Conservation (phyloP, 2,329 filamentous ascomycete genomes). For the Fusarium burgessii region DNA sequence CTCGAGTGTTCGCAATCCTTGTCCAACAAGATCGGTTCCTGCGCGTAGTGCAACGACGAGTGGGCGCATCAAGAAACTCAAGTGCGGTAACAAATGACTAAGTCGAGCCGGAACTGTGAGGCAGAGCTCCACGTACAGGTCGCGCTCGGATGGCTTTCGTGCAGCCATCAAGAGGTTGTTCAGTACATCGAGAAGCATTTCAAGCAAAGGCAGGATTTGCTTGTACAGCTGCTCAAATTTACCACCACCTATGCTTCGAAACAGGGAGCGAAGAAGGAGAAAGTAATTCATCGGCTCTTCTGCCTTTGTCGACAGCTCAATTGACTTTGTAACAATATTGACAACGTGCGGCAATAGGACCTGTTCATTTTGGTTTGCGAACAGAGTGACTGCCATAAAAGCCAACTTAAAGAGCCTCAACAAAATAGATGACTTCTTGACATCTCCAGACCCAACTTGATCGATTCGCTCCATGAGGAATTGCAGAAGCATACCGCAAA, state of each 20-base stretch:
- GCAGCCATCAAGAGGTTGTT: constrained; percentile 94
- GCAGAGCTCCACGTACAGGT: constrained; percentile 96
- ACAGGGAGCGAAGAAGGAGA: constrained; percentile 88
- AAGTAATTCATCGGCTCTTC: constrained; percentile 99
- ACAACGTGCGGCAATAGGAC: constrained; percentile 95
- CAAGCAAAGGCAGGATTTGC: constrained; percentile 92
- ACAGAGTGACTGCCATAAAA: constrained; percentile 99
- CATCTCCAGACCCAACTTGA: constrained; percentile 91
- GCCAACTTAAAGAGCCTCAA: constrained; percentile 96
- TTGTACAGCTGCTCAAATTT: constrained; percentile 99
- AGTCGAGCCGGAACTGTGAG: constrained; percentile 94
- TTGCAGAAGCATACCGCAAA: constrained; percentile 96
- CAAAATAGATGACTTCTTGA: constrained; percentile 92
- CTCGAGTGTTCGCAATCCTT: constrained; percentile 92
- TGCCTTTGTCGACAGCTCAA: constrained; percentile 93
- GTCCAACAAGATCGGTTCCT: constrained; percentile 92
- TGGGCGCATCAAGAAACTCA: constrained; percentile 97
- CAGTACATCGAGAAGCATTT: constrained; percentile 97
- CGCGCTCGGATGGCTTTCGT: constrained; percentile 88
- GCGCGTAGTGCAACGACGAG: constrained; percentile 94
- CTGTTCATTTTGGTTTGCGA: constrained; percentile 93
- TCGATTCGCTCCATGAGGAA: constrained; percentile 98
- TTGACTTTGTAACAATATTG: constrained; percentile 96
- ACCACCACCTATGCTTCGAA: constrained; percentile 95
- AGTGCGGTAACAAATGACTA: constrained; percentile 92